Conservation (phyloP, 2,329 filamentous ascomycete species). For the Botrytis porri region DNA sequence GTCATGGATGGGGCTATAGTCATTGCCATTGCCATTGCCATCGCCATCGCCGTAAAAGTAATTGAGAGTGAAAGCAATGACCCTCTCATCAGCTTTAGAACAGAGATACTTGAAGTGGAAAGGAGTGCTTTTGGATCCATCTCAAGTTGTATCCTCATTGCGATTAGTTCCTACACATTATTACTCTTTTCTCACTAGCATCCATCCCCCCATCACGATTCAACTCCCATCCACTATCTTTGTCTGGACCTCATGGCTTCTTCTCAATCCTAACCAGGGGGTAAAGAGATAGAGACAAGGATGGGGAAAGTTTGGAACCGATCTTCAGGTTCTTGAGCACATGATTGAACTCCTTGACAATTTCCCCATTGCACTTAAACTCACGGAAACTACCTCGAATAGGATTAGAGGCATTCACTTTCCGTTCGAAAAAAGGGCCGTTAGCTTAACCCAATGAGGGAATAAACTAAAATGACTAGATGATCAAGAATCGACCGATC, state of each 20-base stretch:
- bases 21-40: background rate
- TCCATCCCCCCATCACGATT: background rate
- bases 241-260: slow-evolving; percentile 8
- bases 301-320: background rate
- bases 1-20: too few species aligned
- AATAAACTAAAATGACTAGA: background rate
- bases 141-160: background rate
- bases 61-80: background rate
- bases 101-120: background rate
- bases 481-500: background rate
- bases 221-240: background rate
- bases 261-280: background rate
- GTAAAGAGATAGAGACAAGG: background rate
- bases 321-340: slow-evolving; percentile 12
- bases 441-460: background rate
- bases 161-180: rapidly evolving
- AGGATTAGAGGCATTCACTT: rapidly evolving
- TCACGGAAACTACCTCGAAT: background rate
- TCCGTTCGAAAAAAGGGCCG: background rate
- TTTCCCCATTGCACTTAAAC: background rate
- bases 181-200: background rate
- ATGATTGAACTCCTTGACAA: slow-evolving; percentile 1
- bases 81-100: background rate
- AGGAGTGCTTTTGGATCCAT: rapidly evolving
- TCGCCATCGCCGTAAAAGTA: background rate